Base-by-base conservation (phyloP, 345 rosid species). In the Gossypioides kirkii region DNA sequence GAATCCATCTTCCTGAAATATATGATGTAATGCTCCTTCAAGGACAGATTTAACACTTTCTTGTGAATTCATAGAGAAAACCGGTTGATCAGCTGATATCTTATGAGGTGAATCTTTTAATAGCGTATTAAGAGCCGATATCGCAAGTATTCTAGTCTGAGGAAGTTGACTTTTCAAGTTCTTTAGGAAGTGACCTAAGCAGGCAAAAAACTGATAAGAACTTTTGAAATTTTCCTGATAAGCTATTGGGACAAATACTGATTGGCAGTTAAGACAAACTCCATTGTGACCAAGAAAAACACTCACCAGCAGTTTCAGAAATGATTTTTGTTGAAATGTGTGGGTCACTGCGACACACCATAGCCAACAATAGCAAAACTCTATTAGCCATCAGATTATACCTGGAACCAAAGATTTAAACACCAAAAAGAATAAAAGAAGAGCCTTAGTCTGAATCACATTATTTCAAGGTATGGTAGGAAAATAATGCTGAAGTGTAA, bases 381-480 rank as follows among this genome's bases (percentile, higher is more conserved):
- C 99, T 87, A 84, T 95, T 95, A 74, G 99, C 99, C 98, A 95
- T 95, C 80, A 95, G 83, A 82, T 95, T 95, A 80, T 95, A 92
- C 89, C 98, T 95, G 85, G 53, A 72, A 77, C 28, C 71, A 58
- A 63, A 67, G 66, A 58, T 43, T 22, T 11, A 23, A 66, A 45
- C 70, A 23, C 52, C 47, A 13, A 14, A 42, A 70, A 60, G 41
- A 70, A 50, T 3, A 10, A 4, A 22, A 10, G 11, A 26, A 26
- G 10, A 76, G 66, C 42, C 54, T 73, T 59, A 25, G 54, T 70
- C 38, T 26, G 11, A 49, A 68, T 8, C 32, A 42, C 38, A 8
- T n/a, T 20, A 70, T 53, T 50, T 69, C 13, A 23, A 71, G 67
- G 46, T 65, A 18, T 18, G n/a, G 54, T n/a, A 59, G 22, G 46